phyloP scores from a whole-genome alignment of 441 rosid genomes.

The Erodium texanum region DNA sequence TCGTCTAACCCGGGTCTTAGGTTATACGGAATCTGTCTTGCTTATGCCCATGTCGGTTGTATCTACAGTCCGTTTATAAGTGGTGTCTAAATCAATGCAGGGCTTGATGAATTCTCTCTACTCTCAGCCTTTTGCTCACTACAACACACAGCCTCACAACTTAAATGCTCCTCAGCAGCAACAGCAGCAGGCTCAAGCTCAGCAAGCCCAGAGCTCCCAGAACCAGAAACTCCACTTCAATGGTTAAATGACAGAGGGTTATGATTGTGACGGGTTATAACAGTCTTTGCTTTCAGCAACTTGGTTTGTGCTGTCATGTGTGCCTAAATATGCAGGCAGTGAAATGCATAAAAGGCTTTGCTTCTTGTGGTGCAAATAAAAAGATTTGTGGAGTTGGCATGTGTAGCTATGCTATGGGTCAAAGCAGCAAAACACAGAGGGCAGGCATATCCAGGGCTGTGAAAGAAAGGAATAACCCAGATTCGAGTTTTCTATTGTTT shows the following conservation, averaged over 20 bases:
- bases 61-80: slow-evolving; percentile 3
- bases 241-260: slow-evolving; percentile 48
- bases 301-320: slow-evolving; percentile 71
- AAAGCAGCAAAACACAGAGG: slow-evolving; percentile 17
- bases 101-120: slow-evolving; percentile 86
- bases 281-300: slow-evolving; percentile 59
- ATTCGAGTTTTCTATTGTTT: slow-evolving; percentile 27
- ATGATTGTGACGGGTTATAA: slow-evolving; percentile 54
- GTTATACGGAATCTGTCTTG: no score
- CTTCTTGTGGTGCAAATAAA: slow-evolving; percentile 19
- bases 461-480: slow-evolving; percentile 47
- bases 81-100: slow-evolving; percentile 29
- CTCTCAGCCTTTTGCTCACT: slow-evolving; percentile 81
- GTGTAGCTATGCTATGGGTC: slow-evolving; percentile 9
- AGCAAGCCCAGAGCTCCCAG: slow-evolving; percentile 72
- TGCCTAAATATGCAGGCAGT: slow-evolving; percentile 34
- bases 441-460: slow-evolving; percentile 49
- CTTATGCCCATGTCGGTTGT: no score
- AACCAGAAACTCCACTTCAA: slow-evolving; percentile 74
- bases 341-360: slow-evolving; percentile 27
- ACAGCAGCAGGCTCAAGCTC: slow-evolving; percentile 25
- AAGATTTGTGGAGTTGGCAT: slow-evolving; percentile 14
- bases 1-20: no score
- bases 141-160: slow-evolving; percentile 67
- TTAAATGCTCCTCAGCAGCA: slow-evolving; percentile 52